A percentile compares a stretch with the other conserved stretches of the same genome.
phyloP scores from a whole-genome alignment of 73 alveolate species.

The Durusdinium trenchii region DNA sequence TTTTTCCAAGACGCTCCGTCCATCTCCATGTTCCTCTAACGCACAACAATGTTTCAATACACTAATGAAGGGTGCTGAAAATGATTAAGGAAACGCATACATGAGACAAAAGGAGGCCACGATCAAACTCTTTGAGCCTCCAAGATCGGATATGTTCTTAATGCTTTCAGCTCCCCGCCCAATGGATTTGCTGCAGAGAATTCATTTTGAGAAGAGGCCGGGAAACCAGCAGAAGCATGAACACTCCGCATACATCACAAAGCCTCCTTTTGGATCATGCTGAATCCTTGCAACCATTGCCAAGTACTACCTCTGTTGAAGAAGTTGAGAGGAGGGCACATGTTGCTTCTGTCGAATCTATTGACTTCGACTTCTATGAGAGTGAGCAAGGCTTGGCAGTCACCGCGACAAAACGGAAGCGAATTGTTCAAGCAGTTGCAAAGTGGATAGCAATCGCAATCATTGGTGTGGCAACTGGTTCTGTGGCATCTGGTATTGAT shows the following conservation, averaged over 20 bases:
- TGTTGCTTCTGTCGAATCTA: slow-evolving; percentile 24
- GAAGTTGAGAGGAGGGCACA: background rate
- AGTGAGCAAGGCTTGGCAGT: slow-evolving; percentile 32
- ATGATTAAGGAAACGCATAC: too few relatives aligned
- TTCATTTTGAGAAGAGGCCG: too few relatives aligned
- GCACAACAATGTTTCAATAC: too few relatives aligned
- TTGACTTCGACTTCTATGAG: slow-evolving; percentile 79
- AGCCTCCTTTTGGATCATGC: background rate
- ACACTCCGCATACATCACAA: background rate
- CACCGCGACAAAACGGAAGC: background rate
- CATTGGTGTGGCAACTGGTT: slow-evolving; percentile 50
- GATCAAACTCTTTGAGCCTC: too few relatives aligned
- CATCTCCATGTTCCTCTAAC: too few relatives aligned
- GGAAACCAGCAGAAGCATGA: background rate
- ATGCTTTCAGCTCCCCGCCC: too few relatives aligned
- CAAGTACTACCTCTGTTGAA: background rate
- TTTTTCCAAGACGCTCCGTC: too few relatives aligned
- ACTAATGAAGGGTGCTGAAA: too few relatives aligned
- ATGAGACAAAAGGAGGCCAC: too few relatives aligned
- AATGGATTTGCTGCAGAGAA: too few relatives aligned
- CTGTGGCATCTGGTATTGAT: slow-evolving; percentile 74
- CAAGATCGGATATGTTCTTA: too few relatives aligned
- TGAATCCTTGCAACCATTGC: background rate
- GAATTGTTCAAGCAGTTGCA: background rate
- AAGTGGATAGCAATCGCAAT: slow-evolving; percentile 12